Evolutionary conservation across 2,329 filamentous ascomycete species (phyloP), one percentile per base, ranked within the genome.

Genomic region (Dactylellina haptotyla): DNA sequence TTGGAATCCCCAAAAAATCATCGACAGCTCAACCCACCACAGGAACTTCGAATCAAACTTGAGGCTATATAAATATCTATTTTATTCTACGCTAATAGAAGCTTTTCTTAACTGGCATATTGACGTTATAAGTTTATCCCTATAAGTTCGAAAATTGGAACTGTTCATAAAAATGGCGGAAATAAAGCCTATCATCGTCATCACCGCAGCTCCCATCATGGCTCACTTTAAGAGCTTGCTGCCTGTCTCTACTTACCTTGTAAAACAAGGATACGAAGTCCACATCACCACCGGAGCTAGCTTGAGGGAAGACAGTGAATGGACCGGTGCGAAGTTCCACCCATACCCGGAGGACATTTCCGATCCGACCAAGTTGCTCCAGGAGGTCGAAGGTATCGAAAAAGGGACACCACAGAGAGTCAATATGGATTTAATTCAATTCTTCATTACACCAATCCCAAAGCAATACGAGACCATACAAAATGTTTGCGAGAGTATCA

Each of bases 281-380:
- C 83, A 81, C 1, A 82, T 84, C 75, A 80, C 85, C 16, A 79
- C 79, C 4, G 81, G 81, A 1, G 76, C 77, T 0, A 75, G 79
- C 5, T 84, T 81, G 75, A 77, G 81, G 48, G 71, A 77, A 1
- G 65, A 78, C 6, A 78, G 83, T 54, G 79, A 80, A 56, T 77
- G 77, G 1, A 79, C 80, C 2, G 83, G 83, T 0, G 81, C 81
- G 8, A 79, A 77, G 1, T 83, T 81, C 67, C 76, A 82, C 20
- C 75, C 80, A 0, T 72, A 59, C n/a, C 75, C 81, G 3, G 75
- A 77, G 20, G 78, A 81, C 32, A 75, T 75, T 4, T 78, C 78
- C 6, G 78, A 79, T 12, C 66, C 58, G 1, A 25, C 16, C 43
- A 64, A 5, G 12, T 30, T 72, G 45, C 23, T 72, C 2, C 25